phyloP scores from a whole-genome alignment of 2,329 filamentous ascomycete species.

The Davidsoniella neocaledoniae region DNA sequence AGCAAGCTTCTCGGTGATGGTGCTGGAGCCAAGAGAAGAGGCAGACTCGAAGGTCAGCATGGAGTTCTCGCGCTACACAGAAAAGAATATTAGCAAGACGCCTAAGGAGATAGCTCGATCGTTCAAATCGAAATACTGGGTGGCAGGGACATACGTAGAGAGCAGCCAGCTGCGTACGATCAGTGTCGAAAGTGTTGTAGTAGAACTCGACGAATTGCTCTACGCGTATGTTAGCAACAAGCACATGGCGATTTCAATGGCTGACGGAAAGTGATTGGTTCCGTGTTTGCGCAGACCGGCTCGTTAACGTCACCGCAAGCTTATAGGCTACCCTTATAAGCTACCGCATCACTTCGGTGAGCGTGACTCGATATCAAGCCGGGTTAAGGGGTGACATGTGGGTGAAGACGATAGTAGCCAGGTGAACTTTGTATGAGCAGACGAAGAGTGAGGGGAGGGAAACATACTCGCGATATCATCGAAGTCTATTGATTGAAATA shows the following conservation, averaged over 20 bases:
- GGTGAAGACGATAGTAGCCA: background rate
- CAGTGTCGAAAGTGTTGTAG: conserved; percentile 70
- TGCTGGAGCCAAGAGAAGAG: conserved; percentile 42
- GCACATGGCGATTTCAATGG: background rate
- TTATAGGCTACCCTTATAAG: background rate
- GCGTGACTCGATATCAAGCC: background rate
- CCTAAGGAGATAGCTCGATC: background rate
- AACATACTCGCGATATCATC: conserved; percentile 31
- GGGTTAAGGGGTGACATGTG: background rate
- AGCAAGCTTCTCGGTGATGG: conserved; percentile 65
- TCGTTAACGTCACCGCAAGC: too few species aligned
- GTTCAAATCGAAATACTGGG: background rate
- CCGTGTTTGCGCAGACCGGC: background rate
- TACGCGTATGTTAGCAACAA: conserved; percentile 21
- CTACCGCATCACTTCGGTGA: background rate
- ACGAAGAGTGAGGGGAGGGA: background rate
- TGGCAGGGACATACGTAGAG: conserved; percentile 57
- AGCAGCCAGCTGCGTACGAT: conserved; percentile 44
- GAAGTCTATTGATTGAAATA: conserved; percentile 21
- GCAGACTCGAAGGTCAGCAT: conserved; percentile 85
- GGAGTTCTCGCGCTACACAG: conserved; percentile 55
- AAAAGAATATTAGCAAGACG: background rate
- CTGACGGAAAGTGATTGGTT: background rate
- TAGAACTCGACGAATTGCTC: conserved; percentile 83
- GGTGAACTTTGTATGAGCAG: background rate